Evolutionary conservation across 2,329 filamentous ascomycete genomes (phyloP).

Genomic region (Myriosclerotinia duriaeana): DNA sequence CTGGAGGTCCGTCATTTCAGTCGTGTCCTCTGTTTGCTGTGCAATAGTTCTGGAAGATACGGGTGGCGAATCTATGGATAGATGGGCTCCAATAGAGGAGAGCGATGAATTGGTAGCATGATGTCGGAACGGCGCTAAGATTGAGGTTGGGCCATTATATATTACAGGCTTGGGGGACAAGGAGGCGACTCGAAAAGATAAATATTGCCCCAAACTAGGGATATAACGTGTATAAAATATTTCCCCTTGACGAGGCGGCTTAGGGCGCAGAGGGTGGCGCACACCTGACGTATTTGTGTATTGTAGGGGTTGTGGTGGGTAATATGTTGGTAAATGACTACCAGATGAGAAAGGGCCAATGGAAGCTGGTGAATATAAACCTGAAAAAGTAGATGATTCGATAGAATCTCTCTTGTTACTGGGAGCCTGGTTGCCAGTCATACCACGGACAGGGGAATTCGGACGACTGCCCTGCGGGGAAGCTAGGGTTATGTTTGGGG

Average conservation of each 20-base stretch:
- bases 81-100: conserved; percentile 38
- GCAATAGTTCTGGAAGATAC: conserved; percentile 46
- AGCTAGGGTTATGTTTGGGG: conserved; percentile 51
- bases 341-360: conserved; percentile 74
- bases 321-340: conserved; percentile 87
- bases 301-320: conserved; percentile 77
- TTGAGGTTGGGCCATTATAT: conserved; percentile 57
- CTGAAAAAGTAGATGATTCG: conserved; percentile 44
- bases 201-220: conserved; percentile 76
- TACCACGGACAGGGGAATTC: conserved; percentile 49
- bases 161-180: conserved; percentile 62
- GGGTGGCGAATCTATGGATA: conserved; percentile 44
- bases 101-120: conserved; percentile 35
- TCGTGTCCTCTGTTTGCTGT: conserved; percentile 32
- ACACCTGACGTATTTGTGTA: conserved; percentile 77
- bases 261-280: conserved; percentile 82
- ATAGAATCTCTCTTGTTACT: conserved; percentile 38
- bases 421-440: conserved; percentile 40
- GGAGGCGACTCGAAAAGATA: conserved; percentile 85
- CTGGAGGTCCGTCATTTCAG: conserved; percentile 55
- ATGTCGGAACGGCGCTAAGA: conserved; percentile 33
- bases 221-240: conserved; percentile 88
- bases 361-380: conserved; percentile 43
- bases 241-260: conserved; percentile 86
- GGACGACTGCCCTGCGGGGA: conserved; percentile 57